Conservation (phyloP, 2,329 filamentous ascomycete species). For the Trichophaea hybrida region DNA sequence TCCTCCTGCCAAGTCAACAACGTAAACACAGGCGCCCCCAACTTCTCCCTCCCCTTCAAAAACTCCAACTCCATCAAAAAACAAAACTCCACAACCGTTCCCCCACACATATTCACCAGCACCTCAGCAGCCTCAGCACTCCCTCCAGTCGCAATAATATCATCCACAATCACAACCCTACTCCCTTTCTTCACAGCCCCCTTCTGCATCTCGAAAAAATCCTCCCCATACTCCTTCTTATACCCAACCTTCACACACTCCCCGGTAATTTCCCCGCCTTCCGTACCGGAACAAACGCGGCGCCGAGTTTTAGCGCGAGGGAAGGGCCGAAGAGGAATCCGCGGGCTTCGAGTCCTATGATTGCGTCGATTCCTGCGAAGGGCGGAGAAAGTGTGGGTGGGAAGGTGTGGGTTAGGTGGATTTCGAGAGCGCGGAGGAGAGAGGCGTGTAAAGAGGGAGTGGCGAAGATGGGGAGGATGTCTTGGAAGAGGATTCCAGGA, state of each 20-base stretch:
- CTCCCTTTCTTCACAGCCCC: slow-evolving; percentile 73
- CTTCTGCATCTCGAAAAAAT: slow-evolving; percentile 90
- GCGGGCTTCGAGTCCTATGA: slow-evolving; percentile 84
- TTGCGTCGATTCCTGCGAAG: slow-evolving; percentile 47
- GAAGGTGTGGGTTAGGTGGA: slow-evolving; percentile 57
- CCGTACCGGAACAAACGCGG: slow-evolving; percentile 80
- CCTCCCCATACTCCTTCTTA: slow-evolving; percentile 90
- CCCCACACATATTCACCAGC: slow-evolving; percentile 74
- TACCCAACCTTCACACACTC: slow-evolving; percentile 72
- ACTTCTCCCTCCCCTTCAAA: slow-evolving; percentile 80
- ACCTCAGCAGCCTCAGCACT: slow-evolving; percentile 78
- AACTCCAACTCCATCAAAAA: slow-evolving; percentile 95
- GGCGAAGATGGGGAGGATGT: slow-evolving; percentile 93
- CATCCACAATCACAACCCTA: slow-evolving; percentile 85
- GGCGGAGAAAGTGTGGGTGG: slow-evolving; percentile 42
- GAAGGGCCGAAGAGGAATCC: slow-evolving; percentile 92
- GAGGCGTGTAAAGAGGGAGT: slow-evolving; percentile 56
- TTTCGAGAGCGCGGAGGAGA: slow-evolving; percentile 70
- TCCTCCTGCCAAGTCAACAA: slow-evolving; percentile 57
- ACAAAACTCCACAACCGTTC: slow-evolving; percentile 69
- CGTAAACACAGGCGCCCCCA: slow-evolving; percentile 69
- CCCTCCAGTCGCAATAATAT: slow-evolving; percentile 98
- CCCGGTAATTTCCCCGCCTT: slow-evolving; percentile 91
- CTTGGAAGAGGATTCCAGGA: slow-evolving; percentile 87
- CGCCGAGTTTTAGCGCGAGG: slow-evolving; percentile 67